Evolutionary conservation across 495 filamentous ascomycete genomes (phyloP), one percentile per base, ranked within the genome.

Genomic region (Talaromyces trachyspermus): DNA sequence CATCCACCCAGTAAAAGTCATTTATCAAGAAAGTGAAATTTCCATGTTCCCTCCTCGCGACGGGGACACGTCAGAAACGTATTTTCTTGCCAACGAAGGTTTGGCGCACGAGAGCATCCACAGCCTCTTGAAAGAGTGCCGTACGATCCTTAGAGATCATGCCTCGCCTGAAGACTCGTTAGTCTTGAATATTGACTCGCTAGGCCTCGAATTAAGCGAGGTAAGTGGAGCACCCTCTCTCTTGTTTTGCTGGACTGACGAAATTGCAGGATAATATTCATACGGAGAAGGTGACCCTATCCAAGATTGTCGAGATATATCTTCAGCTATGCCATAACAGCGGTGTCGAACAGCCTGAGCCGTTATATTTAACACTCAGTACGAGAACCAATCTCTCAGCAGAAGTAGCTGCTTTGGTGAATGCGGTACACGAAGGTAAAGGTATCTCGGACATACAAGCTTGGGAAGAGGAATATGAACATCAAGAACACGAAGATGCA

Each of bases 161-260:
- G 70, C 92, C 17, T 61, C 65, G 15, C 68, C 80, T 23, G 75
- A 81, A 24, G 82, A 90, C 49, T 81, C 89, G 49, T 62, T 95
- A 37, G 70, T 81, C 19, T 66, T 92, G 48, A 72, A 79, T 39
- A 70, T 94, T 46, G 77, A 82, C 14, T 67, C 77, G 19, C 67
- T 92, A 47, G 82, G 76, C 52, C 69, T 95, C 26, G 75, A 85
- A 52, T 68, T 88, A 60, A 77, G 74, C 50, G 86, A 92, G 75
- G 85, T 85, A 72, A 75, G 75, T 52, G 11, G 37, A 14, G 15
- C 3, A 0, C 19, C 7, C 20, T 18, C 26, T 17, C 27, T 20
- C 6, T 4, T 9, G 12, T 25, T 48, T 32, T 17, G 14, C 19
- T 45, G 64, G 62, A 18, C 71, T 64, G 55, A 70, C 40, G 49